Evolutionary conservation across 768 basidiomycete genomes (phyloP).

Genomic region (Lentinula guzmanii): DNA sequence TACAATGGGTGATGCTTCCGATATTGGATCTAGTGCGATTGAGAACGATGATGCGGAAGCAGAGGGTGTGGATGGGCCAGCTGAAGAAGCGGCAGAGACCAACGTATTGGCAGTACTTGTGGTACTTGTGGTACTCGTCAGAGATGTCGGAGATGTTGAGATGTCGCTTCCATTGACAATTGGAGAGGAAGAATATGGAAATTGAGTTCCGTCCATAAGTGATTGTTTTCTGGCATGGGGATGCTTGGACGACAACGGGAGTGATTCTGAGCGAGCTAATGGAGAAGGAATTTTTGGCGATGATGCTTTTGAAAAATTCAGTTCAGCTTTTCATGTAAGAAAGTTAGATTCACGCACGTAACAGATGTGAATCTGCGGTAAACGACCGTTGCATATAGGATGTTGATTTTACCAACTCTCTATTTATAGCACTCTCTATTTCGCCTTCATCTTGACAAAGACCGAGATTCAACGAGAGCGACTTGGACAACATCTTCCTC

Average conservation of each 20-base stretch:
- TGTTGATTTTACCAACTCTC: conserved; percentile 21
- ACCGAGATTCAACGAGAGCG: conserved; percentile 60
- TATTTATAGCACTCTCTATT: conserved; percentile 22
- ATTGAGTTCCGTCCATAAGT: conserved; percentile 40
- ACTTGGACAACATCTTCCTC: conserved; percentile 50
- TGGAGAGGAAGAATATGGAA: neutral
- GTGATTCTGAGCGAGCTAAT: conserved; percentile 42
- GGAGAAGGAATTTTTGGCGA: conserved; percentile 36
- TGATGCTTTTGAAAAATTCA: conserved; percentile 18
- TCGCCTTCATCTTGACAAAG: conserved; percentile 30
- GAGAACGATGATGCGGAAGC: conserved; percentile 45
- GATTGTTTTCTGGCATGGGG: conserved; percentile 78
- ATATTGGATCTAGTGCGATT: conserved; percentile 41
- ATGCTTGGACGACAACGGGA: conserved; percentile 53
- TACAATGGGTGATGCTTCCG: conserved; percentile 9
- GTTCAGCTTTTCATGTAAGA: neutral
- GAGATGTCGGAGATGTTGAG: conserved; percentile 2
- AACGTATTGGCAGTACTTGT: neutral
- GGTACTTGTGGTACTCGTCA: conserved; percentile 13
- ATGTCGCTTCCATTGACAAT: conserved; percentile 15
- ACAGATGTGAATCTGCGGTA: conserved; percentile 1
- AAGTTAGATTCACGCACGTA: neutral
- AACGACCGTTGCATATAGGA: conserved; percentile 10
- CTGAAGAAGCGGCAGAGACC: neutral
- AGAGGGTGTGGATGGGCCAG: conserved; percentile 18